These are phyloP conservation scores for Inonotus hispidus DNA, from an alignment of 1,284 basidiomycete species.

Conservation along the genomic window DNA sequence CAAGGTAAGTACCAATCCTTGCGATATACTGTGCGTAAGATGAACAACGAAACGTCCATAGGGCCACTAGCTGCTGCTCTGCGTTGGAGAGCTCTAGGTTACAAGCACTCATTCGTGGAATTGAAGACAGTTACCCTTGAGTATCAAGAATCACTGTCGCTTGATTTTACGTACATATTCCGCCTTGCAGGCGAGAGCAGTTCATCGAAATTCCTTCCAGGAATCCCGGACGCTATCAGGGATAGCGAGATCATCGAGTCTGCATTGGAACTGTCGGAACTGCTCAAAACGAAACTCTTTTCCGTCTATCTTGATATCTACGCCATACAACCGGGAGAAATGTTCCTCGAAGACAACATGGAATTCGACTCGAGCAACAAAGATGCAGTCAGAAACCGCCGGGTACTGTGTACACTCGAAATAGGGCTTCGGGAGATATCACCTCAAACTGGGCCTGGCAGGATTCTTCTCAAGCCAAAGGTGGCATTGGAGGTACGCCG, in stretches of 20 bases:
- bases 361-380: not conserved
- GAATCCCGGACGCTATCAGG: not conserved
- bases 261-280: not conserved
- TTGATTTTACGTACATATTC: not conserved
- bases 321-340: not conserved
- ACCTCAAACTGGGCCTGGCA: not conserved
- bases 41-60: not conserved
- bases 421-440: not conserved
- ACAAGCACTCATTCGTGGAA: not conserved
- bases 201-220: not conserved
- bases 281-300: not conserved
- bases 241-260: not conserved
- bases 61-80: constrained; percentile 1
- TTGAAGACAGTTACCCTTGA: no score
- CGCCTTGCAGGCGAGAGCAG: not conserved
- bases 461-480: not conserved
- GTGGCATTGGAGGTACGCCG: not conserved
- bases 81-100: constrained; percentile 1
- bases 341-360: not conserved
- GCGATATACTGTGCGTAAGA: not conserved
- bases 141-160: not conserved
- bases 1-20: not conserved
- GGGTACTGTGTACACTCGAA: not conserved
- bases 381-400: not conserved
- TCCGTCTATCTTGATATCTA: not conserved